Conservation (phyloP, 2,329 filamentous ascomycete genomes). For the Hawksworthiomyces lignivorus region DNA sequence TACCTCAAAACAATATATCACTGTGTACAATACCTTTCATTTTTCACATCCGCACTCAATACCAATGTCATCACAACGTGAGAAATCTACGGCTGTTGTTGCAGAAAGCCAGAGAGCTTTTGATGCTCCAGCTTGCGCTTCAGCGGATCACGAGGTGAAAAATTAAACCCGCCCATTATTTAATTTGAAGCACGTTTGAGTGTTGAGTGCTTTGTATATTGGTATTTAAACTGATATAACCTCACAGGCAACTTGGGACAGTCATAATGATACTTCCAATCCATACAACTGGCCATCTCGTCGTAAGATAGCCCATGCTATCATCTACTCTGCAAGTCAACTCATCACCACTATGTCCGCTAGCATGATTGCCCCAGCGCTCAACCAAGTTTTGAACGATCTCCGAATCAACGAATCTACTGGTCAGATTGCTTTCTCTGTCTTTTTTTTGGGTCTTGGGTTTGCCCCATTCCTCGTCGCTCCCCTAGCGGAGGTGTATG, state of each 20-base stretch:
- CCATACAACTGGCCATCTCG: background rate
- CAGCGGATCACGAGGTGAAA: too few species aligned
- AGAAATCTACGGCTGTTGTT: too few species aligned
- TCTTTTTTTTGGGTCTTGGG: background rate
- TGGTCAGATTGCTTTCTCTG: slow-evolving; percentile 1
- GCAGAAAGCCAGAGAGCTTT: too few species aligned
- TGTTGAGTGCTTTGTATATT: too few species aligned
- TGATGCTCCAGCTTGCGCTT: too few species aligned
- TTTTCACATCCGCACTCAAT: too few species aligned
- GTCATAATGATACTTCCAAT: background rate
- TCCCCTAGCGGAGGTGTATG: background rate
- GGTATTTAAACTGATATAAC: background rate
- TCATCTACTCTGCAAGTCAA: background rate
- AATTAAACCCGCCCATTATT: too few species aligned
- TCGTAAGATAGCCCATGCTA: background rate
- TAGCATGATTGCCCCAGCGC: slow-evolving; percentile 1
- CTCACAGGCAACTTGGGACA: background rate
- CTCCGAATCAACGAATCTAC: background rate
- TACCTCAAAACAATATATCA: too few species aligned
- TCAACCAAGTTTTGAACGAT: background rate
- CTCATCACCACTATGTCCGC: slow-evolving; percentile 1
- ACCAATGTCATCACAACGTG: too few species aligned
- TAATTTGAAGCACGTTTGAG: too few species aligned
- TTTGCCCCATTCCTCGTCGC: slow-evolving; percentile 1
- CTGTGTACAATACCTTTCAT: too few species aligned